Evolutionary conservation across 2,329 filamentous ascomycete species (phyloP).

Genomic region (Metarhizium anisopliae): DNA sequence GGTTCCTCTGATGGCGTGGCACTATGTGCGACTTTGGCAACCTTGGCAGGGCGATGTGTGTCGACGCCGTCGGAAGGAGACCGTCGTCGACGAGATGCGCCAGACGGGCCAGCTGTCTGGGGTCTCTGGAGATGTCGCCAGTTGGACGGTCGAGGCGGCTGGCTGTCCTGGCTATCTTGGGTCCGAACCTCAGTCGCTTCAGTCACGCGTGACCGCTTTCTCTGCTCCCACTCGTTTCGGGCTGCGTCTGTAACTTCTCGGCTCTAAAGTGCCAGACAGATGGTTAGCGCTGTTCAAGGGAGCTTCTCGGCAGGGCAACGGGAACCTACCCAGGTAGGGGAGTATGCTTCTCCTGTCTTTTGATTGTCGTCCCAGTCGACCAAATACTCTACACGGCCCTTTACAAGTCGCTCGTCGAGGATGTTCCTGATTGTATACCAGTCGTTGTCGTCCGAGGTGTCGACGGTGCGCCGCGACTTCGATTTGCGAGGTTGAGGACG

Average conservation of each 20-base stretch:
- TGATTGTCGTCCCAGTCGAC: conserved; percentile 29
- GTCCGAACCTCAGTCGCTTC: neutral
- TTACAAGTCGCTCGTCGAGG: conserved; percentile 21
- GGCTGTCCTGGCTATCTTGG: conserved; percentile 13
- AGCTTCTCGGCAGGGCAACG: neutral
- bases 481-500: conserved; percentile 11
- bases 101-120: neutral
- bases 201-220: conserved; percentile 12
- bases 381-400: conserved; percentile 22
- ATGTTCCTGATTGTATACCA: conserved; percentile 28
- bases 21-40: conserved; percentile 12
- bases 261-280: conserved; percentile 10
- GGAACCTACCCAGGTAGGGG: conserved; percentile 24
- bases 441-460: conserved; percentile 13
- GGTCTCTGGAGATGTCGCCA: conserved; percentile 13
- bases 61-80: conserved; percentile 8
- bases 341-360: conserved; percentile 22
- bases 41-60: conserved; percentile 13
- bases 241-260: conserved; percentile 22
- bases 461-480: conserved; percentile 11
- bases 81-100: neutral
- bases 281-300: conserved; percentile 12
- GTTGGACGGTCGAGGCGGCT: conserved; percentile 19
- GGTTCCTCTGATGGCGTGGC: conserved; percentile 20
- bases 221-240: conserved; percentile 23